Evolutionary conservation across 2,329 filamentous ascomycete genomes (phyloP), one percentile per base, ranked within the genome.

Genomic region (Aspergillus uvarum): DNA sequence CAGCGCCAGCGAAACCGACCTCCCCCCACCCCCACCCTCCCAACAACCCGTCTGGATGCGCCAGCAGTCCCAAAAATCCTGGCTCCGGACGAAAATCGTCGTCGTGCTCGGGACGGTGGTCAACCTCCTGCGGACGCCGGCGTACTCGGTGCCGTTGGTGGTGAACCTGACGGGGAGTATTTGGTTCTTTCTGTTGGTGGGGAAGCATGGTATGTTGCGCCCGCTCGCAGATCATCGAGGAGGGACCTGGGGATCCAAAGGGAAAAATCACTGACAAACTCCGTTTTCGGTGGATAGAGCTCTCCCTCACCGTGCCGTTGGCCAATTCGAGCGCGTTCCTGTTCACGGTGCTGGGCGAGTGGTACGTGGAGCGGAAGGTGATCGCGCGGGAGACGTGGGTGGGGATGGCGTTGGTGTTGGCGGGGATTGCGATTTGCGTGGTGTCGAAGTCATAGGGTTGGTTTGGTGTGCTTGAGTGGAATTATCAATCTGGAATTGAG

Each of bases 111-210:
- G 91, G 72, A 89, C 87, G 3, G 90, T 94, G 1, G 70, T 87
- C 12, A 93, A 96, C 71, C 80, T 97, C 60, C 77, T 98, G 55
- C 82, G 84, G 60, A 92, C 92, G 67, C 93, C 93, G 38, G 84
- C 86, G 19, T 98, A 98, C 76, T 90, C 92, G 5, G 78, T 96
- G 26, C 94, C 94, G 21, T 77, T 98, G 67, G 78, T 96, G 55
- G 77, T 96, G 60, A 98, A 98, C 74, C 79, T 98, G 56, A 96
- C 94, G 2, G 94, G 94, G 31, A 96, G 92, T 72, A 84, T 97
- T 58, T 98, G 94, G 94, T 98, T 98, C 78, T 98, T 98, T 69
- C 77, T 98, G 67, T 81, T 98, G 65, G 94, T 98, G 77, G 94
- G 94, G 6, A 87, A 95, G 75, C 93, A 93, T 69, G 92, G 92